Evolutionary conservation across 1,284 basidiomycete genomes (phyloP).

Genomic region (Ceratobasidium papillatum): DNA sequence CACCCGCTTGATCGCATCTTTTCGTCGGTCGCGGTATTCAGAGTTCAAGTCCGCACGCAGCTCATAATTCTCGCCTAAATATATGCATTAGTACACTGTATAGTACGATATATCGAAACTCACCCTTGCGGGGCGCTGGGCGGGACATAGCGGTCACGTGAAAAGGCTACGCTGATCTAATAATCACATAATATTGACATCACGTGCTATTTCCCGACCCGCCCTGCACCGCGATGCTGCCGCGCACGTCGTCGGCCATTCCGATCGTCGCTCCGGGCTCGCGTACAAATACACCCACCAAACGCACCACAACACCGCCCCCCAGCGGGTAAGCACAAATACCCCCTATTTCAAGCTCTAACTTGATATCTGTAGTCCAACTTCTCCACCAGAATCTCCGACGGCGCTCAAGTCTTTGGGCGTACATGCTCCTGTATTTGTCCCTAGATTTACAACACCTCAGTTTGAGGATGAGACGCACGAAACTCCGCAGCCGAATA

Average conservation of each 20-base stretch:
- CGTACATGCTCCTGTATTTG: conserved; percentile 30
- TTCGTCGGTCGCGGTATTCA: conserved; percentile 93
- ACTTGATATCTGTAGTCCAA: conserved; percentile 4
- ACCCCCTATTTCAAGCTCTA: background rate
- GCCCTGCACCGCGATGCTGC: conserved; percentile 48
- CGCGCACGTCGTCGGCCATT: conserved; percentile 39
- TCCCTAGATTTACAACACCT: conserved; percentile 12
- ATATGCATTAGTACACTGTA: background rate
- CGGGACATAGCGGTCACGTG: conserved; percentile 53
- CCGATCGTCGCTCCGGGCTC: conserved; percentile 27
- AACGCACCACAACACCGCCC: background rate
- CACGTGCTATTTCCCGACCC: conserved; percentile 43
- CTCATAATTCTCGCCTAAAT: conserved; percentile 87
- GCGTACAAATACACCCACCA: conserved; percentile 25
- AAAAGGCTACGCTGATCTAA: background rate
- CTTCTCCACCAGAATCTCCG: conserved; percentile 27
- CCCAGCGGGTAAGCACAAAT: background rate
- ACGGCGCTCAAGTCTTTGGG: conserved; percentile 21
- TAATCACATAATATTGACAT: background rate
- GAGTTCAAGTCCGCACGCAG: conserved; percentile 95
- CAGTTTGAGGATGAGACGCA: background rate
- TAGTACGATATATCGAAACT: conserved; percentile 41
- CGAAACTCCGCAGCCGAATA: conserved; percentile 9
- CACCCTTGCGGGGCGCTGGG: conserved; percentile 43
- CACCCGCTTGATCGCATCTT: conserved; percentile 98